Evolutionary conservation across 1,139 yeast species (phyloP).

Genomic region (Hansenula lynferdii): DNA sequence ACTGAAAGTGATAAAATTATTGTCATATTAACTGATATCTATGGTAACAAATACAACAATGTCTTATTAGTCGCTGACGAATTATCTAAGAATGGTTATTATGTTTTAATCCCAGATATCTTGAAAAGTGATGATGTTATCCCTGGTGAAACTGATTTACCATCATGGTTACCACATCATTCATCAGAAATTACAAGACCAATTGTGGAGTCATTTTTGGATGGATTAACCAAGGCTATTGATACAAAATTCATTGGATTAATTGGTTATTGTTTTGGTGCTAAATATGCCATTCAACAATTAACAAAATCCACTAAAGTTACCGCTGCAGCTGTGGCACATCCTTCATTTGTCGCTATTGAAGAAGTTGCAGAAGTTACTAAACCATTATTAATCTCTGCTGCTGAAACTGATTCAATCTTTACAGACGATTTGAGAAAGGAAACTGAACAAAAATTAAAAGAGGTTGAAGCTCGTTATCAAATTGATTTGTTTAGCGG

Average conservation of each 20-base stretch:
- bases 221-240: conserved; percentile 34
- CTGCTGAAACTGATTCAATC: conserved; percentile 51
- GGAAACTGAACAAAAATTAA: conserved; percentile 49
- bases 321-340: conserved; percentile 57
- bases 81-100: conserved; percentile 53
- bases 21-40: conserved; percentile 60
- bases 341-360: conserved; percentile 55
- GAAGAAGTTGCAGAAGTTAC: conserved; percentile 47
- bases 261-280: conserved; percentile 81
- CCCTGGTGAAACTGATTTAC: conserved; percentile 20
- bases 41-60: conserved; percentile 54
- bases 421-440: conserved; percentile 52
- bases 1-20: conserved; percentile 37
- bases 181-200: conserved; percentile 35
- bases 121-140: conserved; percentile 44
- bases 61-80: conserved; percentile 55
- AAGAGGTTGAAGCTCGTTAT: conserved; percentile 41
- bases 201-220: conserved; percentile 37
- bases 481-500: conserved; percentile 55
- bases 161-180: conserved; percentile 53
- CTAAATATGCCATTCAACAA: conserved; percentile 52
- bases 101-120: conserved; percentile 67
- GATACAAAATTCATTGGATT: conserved; percentile 49
- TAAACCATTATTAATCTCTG: conserved; percentile 51
- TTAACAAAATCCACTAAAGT: conserved; percentile 37